Evolutionary conservation across 106 monocot species (phyloP).

Genomic region (Triglochin maritima): DNA sequence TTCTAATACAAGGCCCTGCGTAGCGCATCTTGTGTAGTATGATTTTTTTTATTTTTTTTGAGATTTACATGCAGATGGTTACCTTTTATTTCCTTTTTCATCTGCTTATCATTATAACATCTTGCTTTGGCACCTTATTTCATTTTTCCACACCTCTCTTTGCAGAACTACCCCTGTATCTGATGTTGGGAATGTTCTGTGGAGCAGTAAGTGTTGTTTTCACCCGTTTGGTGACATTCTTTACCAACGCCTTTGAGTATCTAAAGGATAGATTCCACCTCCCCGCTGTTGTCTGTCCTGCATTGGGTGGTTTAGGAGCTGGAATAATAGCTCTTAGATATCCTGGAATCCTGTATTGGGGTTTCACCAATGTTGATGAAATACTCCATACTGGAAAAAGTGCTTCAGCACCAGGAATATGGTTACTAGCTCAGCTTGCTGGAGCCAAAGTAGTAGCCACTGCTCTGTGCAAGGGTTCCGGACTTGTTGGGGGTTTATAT

Average conservation of each 20-base stretch:
- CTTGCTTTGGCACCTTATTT: not conserved
- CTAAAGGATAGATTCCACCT: conserved; percentile 69
- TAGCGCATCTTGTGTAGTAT: not conserved
- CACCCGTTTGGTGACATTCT: conserved; percentile 70
- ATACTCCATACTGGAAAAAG: conserved; percentile 98
- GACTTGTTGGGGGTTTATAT: conserved; percentile 97
- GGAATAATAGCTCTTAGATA: conserved; percentile 95
- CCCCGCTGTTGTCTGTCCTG: conserved; percentile 90
- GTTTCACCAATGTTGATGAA: conserved; percentile 99
- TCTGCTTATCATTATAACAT: not conserved
- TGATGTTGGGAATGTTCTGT: conserved; percentile 95
- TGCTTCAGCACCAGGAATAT: conserved; percentile 98
- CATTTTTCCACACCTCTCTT: not conserved
- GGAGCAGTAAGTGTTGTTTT: conserved; percentile 93
- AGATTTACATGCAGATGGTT: not conserved
- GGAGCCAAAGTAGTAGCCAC: conserved; percentile 91
- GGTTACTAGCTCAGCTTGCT: conserved; percentile 87
- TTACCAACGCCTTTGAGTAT: conserved; percentile 72
- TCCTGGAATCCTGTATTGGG: conserved; percentile 96
- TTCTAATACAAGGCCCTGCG: no score
- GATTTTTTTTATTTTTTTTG: not conserved
- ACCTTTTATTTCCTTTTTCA: not conserved
- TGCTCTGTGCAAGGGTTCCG: conserved; percentile 93
- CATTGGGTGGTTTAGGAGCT: conserved; percentile 95
- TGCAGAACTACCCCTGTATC: conserved; percentile 93